Evolutionary conservation across 2,329 filamentous ascomycete genomes (phyloP).

Genomic region (Conoideocrella luteorostrata): DNA sequence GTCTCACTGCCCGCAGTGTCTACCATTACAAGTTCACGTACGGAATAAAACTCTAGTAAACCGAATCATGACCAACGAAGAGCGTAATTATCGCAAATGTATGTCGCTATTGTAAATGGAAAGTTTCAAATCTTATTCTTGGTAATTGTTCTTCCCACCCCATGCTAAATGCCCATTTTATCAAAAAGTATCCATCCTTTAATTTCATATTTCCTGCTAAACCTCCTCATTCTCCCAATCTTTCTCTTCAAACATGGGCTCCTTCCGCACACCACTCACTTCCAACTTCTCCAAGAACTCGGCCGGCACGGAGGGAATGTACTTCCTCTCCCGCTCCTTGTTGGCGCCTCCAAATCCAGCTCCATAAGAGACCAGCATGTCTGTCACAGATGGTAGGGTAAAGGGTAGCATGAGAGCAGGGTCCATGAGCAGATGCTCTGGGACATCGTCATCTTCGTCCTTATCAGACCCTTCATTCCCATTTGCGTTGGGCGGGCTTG

Average conservation of each 20-base stretch:
- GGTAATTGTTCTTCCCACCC: too few relatives aligned
- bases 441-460: constrained; percentile 57
- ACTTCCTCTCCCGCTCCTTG: constrained; percentile 84
- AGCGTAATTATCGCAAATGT: too few relatives aligned
- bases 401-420: constrained; percentile 91
- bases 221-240: constrained; percentile 64
- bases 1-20: too few relatives aligned
- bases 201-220: constrained; percentile 16
- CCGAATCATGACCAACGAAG: too few relatives aligned
- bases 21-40: too few relatives aligned
- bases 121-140: too few relatives aligned
- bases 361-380: constrained; percentile 94
- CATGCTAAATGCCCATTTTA: too few relatives aligned
- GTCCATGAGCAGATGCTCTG: constrained; percentile 74
- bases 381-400: constrained; percentile 87
- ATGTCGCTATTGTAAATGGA: too few relatives aligned
- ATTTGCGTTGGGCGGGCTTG: constrained; percentile 31
- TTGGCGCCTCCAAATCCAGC: constrained; percentile 92
- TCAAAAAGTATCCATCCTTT: not conserved
- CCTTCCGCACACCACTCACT: constrained; percentile 42
- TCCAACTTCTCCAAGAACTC: constrained; percentile 91
- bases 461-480: constrained; percentile 37
- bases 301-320: constrained; percentile 88
- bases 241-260: constrained; percentile 55
- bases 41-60: too few relatives aligned